Base-by-base conservation (phyloP, 108 stramenopile species). In the Parietichytrium sp. region DNA sequence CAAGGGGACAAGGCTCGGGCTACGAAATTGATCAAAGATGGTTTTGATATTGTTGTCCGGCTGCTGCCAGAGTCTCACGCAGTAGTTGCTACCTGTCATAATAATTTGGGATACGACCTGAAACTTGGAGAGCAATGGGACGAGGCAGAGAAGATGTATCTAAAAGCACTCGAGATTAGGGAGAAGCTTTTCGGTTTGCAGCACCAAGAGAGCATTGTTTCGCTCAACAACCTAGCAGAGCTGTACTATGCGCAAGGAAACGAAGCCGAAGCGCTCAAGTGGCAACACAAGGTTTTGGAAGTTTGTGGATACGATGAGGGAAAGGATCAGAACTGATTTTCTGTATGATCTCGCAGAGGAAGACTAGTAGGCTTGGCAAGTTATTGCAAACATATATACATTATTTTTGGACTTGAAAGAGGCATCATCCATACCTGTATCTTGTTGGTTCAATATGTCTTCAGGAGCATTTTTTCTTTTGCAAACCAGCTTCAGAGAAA, bases 211-310 rank as follows among this genome's bases (percentile, higher is more conserved):
- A 72, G 38, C 29, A 27, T 72, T 27, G 45, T 72, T 45, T n/a
- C 61, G 6, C 36, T 72, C 38, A 33, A 72, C 61, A 72, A 72
- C 20, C 61, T 72, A n/a, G 61, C 61, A 33, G 61, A 72, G 61
- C 61, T 72, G 10, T 72, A 72, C 20, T 6, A 45, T 10, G 61
- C 61, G 23, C 45, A 42, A 42, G 61, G 61, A 33, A 36, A 45
- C n/a, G 61, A 72, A 6, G 61, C 10, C 20, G 38, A 72, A 7
- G 61, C 61, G 33, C 33, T 18, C 15, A 42, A 33, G 10, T 25
- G 36, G 18, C 61, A 72, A 42, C 6, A 72, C 38, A 33, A 27
- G 15, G 61, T 72, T 16, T 42, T 72, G 13, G 61, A 72, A 1
- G 61, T 6, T 10, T 6, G 36, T 7, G 61, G 61, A 13, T n/a